phyloP scores from a whole-genome alignment of 1,284 basidiomycete species.

The Cutaneotrichosporon sp. region DNA sequence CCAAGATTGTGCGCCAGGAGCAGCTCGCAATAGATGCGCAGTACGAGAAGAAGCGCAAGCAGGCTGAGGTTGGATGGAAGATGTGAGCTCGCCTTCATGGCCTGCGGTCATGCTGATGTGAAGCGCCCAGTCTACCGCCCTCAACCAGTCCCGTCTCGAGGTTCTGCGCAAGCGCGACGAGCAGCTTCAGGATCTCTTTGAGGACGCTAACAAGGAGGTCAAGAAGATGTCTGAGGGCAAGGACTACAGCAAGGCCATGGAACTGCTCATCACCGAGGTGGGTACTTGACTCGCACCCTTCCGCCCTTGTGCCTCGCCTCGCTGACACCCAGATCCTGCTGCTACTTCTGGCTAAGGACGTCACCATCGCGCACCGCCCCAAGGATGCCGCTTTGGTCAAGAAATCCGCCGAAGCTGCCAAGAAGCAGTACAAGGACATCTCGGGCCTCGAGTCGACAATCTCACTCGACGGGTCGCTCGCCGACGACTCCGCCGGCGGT shows the following conservation, averaged over 20 bases:
- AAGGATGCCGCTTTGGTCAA: constrained; percentile 41
- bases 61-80: constrained; percentile 85
- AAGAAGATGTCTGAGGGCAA: constrained; percentile 64
- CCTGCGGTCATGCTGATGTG: neutral
- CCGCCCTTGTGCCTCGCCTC: no score
- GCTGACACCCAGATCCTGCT: constrained; percentile 50
- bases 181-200: constrained; percentile 83
- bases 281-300: no score
- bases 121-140: constrained; percentile 91
- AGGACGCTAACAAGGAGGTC: constrained; percentile 61
- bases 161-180: constrained; percentile 90
- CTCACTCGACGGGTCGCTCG: constrained; percentile 62
- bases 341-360: constrained; percentile 66
- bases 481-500: constrained; percentile 77
- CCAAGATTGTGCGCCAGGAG: constrained; percentile 91
- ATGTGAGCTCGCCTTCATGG: constrained; percentile 59
- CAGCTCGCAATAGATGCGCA: constrained; percentile 84
- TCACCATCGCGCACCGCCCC: constrained; percentile 40
- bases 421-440: constrained; percentile 43
- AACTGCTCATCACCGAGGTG: constrained; percentile 76
- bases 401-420: constrained; percentile 31
- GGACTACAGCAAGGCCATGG: constrained; percentile 70
- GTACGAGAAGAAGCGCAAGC: constrained; percentile 91
- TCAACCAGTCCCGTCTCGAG: constrained; percentile 90
- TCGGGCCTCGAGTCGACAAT: constrained; percentile 66